Evolutionary conservation across 2,329 filamentous ascomycete genomes (phyloP), one percentile per base, ranked within the genome.

Genomic region (Colletotrichum limetticola): DNA sequence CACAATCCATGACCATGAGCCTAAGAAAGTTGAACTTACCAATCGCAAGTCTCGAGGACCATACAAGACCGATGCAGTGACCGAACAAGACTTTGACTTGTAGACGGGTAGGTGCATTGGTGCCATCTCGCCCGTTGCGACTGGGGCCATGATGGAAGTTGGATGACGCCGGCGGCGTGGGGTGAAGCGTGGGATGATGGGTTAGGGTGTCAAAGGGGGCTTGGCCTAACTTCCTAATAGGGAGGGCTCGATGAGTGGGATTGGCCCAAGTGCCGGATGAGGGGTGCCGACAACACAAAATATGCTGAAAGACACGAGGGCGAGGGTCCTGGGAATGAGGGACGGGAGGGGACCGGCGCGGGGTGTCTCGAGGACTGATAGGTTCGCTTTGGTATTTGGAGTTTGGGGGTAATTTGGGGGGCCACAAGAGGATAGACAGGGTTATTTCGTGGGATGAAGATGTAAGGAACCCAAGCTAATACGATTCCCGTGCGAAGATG

Each of bases 11-110:
- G 64, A 22, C 37, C 37, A 42, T 42, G 37, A 42, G 19, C 42
- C 42, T 16, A 62, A 55, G 62, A 55, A 72, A 26, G 37, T 24
- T n/a, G 57, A 64, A 80, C 85, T 84, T 82, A 91, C 89, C 84
- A 90, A 83, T 83, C 88, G 86, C 72, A 91, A 80, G 80, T 91
- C 88, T 67, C 84, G 83, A 66, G 88, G 86, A 5, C 88, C 89
- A 85, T 91, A 86, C 78, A 91, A 82, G 71, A 90, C 88, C 67
- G 87, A 89, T 61, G 88, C 88, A 78, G 80, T 85, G 79, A 90
- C 84, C 61, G 82, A 82, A 68, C 83, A 83, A 71, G 80, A 75
- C 79, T 87, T 87, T 26, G 82, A 81, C 65, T 75, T 71, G 76
- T 81, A 79, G 72, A 81, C 79, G 79, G 84, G 82, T 80, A 85